phyloP scores from a whole-genome alignment of 1,284 basidiomycete species.

The Boletus sp. region DNA sequence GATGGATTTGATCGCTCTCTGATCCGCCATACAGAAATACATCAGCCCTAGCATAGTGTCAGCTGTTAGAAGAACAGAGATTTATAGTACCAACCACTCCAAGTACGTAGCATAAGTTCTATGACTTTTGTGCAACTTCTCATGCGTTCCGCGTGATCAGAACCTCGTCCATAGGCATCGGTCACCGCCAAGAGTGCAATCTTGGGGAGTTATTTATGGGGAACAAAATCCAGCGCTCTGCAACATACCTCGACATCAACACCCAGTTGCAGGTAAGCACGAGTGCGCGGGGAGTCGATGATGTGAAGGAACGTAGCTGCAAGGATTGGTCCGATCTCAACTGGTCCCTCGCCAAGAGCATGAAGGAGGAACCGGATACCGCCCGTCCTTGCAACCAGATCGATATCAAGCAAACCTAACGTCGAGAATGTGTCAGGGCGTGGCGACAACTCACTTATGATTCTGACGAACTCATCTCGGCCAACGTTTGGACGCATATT shows the following conservation, averaged over 20 bases:
- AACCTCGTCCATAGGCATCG: conserved; percentile 84
- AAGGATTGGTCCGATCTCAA: conserved; percentile 84
- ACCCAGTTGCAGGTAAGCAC: conserved; percentile 78
- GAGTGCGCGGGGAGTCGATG: conserved; percentile 82
- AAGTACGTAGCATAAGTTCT: conserved; percentile 83
- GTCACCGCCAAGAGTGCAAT: conserved; percentile 85
- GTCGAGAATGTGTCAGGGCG: conserved; percentile 15
- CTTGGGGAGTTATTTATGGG: conserved; percentile 40
- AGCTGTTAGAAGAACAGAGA: conserved; percentile 4
- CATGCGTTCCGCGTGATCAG: conserved; percentile 77
- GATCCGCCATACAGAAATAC: conserved; percentile 92
- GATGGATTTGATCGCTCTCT: conserved; percentile 81
- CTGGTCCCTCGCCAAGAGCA: conserved; percentile 83
- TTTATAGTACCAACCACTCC: conserved; percentile 72
- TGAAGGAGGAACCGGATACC: conserved; percentile 88
- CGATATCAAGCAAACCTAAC: conserved; percentile 79
- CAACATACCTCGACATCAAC: conserved; percentile 82
- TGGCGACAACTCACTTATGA: conserved; percentile 8
- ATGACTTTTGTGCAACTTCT: conserved; percentile 77
- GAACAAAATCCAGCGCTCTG: conserved; percentile 11
- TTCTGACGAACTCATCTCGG: conserved; percentile 75
- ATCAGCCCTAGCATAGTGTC: conserved; percentile 64
- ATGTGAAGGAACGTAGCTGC: conserved; percentile 83
- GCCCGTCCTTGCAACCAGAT: conserved; percentile 78
- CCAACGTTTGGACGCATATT: conserved; percentile 86